Percentiles rank a stretch among this genome's conserved stretches.
Evolutionary conservation across 1,284 basidiomycete species (phyloP).

Genomic region (Ceratobasidium sp.): DNA sequence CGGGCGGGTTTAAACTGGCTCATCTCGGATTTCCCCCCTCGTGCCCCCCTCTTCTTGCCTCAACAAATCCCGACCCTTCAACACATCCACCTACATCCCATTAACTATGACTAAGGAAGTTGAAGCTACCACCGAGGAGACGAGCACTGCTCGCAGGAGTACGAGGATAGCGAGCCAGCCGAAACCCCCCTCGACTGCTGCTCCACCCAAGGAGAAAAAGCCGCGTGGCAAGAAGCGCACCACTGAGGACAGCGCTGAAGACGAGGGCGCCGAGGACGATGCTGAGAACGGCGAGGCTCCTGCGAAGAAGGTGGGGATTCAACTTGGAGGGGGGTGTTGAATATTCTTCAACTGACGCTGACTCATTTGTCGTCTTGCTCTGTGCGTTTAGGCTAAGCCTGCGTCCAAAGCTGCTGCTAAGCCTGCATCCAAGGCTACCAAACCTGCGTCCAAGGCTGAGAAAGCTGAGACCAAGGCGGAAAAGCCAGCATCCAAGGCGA

Average conservation of each 20-base stretch:
- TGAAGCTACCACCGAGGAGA: slow-evolving; percentile 17
- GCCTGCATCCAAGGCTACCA: slow-evolving; percentile 45
- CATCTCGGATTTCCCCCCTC: slow-evolving; percentile 27
- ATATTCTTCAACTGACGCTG: slow-evolving; percentile 14
- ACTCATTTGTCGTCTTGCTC: not conserved
- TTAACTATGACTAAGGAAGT: slow-evolving; percentile 20
- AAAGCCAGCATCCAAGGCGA: slow-evolving; percentile 46
- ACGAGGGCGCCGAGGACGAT: slow-evolving; percentile 47
- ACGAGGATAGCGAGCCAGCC: slow-evolving; percentile 36
- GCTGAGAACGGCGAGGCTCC: slow-evolving; percentile 43
- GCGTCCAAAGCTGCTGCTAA: slow-evolving; percentile 38
- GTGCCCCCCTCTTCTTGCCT: slow-evolving; percentile 11
- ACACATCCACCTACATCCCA: not conserved
- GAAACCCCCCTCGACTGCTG: slow-evolving; percentile 38
- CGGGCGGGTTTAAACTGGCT: slow-evolving; percentile 40
- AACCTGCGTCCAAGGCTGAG: slow-evolving; percentile 48
- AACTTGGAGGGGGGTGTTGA: not conserved
- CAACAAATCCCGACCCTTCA: not conserved
- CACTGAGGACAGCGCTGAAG: slow-evolving; percentile 42
- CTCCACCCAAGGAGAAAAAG: slow-evolving; percentile 41
- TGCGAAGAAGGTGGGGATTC: slow-evolving; percentile 47
- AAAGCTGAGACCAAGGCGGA: slow-evolving; percentile 45
- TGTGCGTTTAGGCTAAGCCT: slow-evolving; percentile 44
- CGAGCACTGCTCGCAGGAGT: slow-evolving; percentile 33
- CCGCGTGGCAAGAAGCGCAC: slow-evolving; percentile 47